Base-by-base conservation (phyloP, 768 basidiomycete species). In the Brasilioporus rufonigricans region DNA sequence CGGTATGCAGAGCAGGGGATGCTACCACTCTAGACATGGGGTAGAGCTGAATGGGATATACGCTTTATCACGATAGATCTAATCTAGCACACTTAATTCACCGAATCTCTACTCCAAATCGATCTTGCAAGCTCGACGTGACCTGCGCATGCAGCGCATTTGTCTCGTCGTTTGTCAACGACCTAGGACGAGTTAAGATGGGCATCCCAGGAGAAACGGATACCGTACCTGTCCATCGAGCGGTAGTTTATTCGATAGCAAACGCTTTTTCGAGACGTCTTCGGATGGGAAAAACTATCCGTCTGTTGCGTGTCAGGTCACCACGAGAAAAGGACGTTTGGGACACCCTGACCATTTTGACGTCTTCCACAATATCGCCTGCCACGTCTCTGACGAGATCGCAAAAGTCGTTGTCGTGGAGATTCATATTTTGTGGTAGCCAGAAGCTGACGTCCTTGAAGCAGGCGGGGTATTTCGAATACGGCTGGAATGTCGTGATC, bases 361-460 rank as follows among this genome's bases (percentile, higher is more conserved):
- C 95, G 58, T 90, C 87, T 70, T 98, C 96, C 0, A 89, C 93
- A 57, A 96, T 62, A 67, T 98, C 95, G 5, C 96, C 96, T 5
- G 91, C 93, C 7, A 89, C 82, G 61, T 97, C 95, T 49, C 97
- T 79, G 14, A 99, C 91, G 39, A 95, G 78, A 65, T 99, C 97
- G 66, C 92, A 98, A 65, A 98, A 91, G 70, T 99, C 97, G 66
- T 98, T 98, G 61, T 98, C 96, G 68, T 97, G 94, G 62, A 94
- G 76, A 6, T 58, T 44, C 33, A 52, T 59, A n/a, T 74, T 70
- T 44, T 79, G 75, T 0, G 86, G 82, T 23, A 87, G 65, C 97
- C 97, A 99, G 75, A 98, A 97, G 69, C 91, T 93, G 65, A 97
- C 78, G 64, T 99, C 97, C 73, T 94, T 95, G 80, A 88, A 91